These are phyloP conservation scores for Magnusiomyces clavatus DNA, from an alignment of 1,139 yeast genomes.

Conservation along the genomic window DNA sequence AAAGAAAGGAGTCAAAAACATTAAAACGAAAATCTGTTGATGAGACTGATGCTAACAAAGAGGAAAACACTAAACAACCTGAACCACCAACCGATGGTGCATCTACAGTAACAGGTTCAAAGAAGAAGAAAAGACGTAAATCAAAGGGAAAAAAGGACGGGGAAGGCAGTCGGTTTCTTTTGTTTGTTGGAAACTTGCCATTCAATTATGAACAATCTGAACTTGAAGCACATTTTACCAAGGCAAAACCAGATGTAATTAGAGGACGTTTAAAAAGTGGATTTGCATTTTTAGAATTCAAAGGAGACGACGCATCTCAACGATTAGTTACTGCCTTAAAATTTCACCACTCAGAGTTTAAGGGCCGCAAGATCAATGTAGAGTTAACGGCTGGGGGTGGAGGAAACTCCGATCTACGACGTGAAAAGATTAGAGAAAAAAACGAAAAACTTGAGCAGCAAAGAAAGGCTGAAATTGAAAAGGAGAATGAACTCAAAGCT, in stretches of 20 bases:
- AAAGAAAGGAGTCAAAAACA: constrained; percentile 10
- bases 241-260: constrained; percentile 62
- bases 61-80: constrained; percentile 8
- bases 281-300: constrained; percentile 87
- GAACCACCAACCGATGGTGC: constrained; percentile 9
- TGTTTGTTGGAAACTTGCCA: constrained; percentile 92
- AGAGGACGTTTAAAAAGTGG: constrained; percentile 76
- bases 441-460: constrained; percentile 56
- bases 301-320: constrained; percentile 57
- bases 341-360: constrained; percentile 67
- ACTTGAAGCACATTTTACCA: constrained; percentile 64
- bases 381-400: constrained; percentile 98
- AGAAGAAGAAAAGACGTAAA: constrained; percentile 14
- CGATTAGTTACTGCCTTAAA: constrained; percentile 66
- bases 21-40: constrained; percentile 7
- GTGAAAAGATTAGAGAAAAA: constrained; percentile 67
- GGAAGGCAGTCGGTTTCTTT: constrained; percentile 51
- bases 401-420: constrained; percentile 70
- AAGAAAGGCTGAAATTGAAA: constrained; percentile 37
- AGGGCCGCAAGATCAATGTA: constrained; percentile 76
- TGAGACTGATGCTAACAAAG: constrained; percentile 1
- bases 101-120: constrained; percentile 11
- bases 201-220: constrained; percentile 58
- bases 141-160: constrained; percentile 38
- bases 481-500: constrained; percentile 19